Percentiles rank a stretch among this genome's conserved stretches.
Conservation (phyloP, 1,139 yeast species). For the Geotrichum citri-aurantii region DNA sequence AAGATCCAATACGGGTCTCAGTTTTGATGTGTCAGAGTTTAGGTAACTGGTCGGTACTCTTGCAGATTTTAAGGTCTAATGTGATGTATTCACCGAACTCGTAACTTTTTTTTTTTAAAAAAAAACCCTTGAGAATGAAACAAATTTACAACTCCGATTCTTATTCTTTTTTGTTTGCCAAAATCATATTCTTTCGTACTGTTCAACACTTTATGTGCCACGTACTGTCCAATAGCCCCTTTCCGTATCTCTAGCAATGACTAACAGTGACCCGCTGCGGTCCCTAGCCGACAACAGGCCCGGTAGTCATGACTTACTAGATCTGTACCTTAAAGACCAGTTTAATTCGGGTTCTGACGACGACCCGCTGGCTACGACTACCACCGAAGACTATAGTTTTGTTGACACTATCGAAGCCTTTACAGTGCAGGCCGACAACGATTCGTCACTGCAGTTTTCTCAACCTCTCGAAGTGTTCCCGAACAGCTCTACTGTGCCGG, state of each 20-base stretch:
- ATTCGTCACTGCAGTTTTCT: neutral
- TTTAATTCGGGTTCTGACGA: neutral
- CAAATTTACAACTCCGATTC: neutral
- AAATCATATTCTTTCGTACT: neutral
- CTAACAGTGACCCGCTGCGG: neutral
- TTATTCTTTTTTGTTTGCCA: neutral
- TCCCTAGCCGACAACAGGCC: neutral
- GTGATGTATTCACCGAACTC: neutral
- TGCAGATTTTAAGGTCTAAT: neutral
- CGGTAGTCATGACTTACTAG: neutral
- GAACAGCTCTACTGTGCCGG: neutral
- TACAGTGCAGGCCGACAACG: neutral
- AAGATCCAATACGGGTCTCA: conserved; percentile 26
- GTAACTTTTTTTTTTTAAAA: neutral
- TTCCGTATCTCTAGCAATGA: neutral
- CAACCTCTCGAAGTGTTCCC: neutral
- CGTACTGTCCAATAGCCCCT: neutral
- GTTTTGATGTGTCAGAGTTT: conserved; percentile 4
- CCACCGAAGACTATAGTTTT: neutral
- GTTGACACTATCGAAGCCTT: neutral
- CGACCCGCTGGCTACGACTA: neutral
- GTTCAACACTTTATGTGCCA: neutral
- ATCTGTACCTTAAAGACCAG: neutral
- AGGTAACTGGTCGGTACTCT: neutral
- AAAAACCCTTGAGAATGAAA: neutral